Base-by-base conservation (phyloP, 768 basidiomycete species). In the Sistotremastrum niveocremeum region DNA sequence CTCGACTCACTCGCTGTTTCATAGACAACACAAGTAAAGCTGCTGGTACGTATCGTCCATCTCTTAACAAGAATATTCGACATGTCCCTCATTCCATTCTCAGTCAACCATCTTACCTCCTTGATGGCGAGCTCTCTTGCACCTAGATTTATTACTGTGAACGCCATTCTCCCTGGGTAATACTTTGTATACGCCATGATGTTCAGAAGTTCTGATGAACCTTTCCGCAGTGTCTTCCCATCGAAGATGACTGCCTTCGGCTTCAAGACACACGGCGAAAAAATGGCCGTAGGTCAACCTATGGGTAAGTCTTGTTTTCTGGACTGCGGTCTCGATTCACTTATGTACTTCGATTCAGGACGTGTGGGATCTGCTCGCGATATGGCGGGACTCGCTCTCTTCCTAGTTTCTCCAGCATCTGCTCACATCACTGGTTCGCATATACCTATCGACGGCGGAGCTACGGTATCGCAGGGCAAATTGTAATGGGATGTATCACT, bases 191-290 rank as follows among this genome's bases (percentile, higher is more conserved):
- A 39, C 3, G 20, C 4, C 30, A 37, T 11, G 8, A 37, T 28
- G 39, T 40, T 50, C 38, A 51, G 20, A 20, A 20, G 20, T 20
- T 20, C 20, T 20, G 20, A 20, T 20, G 20, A 20, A 6, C 7
- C 12, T 20, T 8, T 31, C 10, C 34, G 4, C 51, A 81, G 81
- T 2, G 62, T 86, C 8, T 90, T 84, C 65, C 84, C 83, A 0
- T 82, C 81, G 40, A 86, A 81, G 65, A 88, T 90, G 85, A 88
- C 86, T 1, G 76, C 81, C 0, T 85, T 67, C 42, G 81, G 77
- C 3, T 63, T 85, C 52, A 73, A 75, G 52, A 67, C 57, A 2
- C 61, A 61, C 3, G 79, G 81, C 5, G 70, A 73, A 28, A 62
- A 54, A 6, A 71, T 84, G 48, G 67, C 65, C 36, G 57, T 66